Evolutionary conservation across 2,329 filamentous ascomycete genomes (phyloP).

Genomic region (Anisogramma anomala): DNA sequence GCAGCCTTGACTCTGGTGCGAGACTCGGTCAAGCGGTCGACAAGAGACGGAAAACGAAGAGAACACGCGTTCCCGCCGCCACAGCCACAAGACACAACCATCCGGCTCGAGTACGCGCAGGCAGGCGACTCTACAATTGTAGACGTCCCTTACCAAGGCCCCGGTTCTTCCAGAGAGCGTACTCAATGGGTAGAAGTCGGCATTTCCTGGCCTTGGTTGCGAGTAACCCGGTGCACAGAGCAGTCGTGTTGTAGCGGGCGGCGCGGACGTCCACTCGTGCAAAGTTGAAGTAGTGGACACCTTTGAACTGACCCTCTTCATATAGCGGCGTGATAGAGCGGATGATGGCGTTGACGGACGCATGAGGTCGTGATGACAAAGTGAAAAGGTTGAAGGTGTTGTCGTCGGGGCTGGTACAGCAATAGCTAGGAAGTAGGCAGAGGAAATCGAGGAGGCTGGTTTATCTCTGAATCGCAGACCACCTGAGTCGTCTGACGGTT

Average conservation of each 20-base stretch:
- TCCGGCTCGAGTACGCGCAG: slow-evolving; percentile 1
- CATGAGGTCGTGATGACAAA: neutral
- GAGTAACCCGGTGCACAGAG: neutral
- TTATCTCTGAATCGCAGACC: too few relatives aligned
- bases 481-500: too few relatives aligned
- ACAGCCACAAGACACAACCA: slow-evolving; percentile 1
- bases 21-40: slow-evolving; percentile 5
- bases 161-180: slow-evolving; percentile 9
- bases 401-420: too few relatives aligned
- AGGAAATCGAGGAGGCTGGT: neutral
- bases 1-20: slow-evolving; percentile 10
- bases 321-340: neutral
- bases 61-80: slow-evolving; percentile 7
- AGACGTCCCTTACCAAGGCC: slow-evolving; percentile 7
- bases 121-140: slow-evolving; percentile 2
- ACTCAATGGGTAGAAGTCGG: slow-evolving; percentile 10
- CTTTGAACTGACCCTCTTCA: slow-evolving; percentile 10
- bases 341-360: neutral
- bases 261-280: slow-evolving; percentile 6
- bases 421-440: too few relatives aligned
- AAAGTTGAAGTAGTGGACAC: slow-evolving; percentile 5
- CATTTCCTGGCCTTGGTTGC: slow-evolving; percentile 6
- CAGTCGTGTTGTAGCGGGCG: neutral
- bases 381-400: neutral
- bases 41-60: neutral